A percentile compares a stretch with the other conserved stretches of the same genome.
Evolutionary conservation across 305 asterid genomes (phyloP).

Genomic region (Ilex paraguariensis): DNA sequence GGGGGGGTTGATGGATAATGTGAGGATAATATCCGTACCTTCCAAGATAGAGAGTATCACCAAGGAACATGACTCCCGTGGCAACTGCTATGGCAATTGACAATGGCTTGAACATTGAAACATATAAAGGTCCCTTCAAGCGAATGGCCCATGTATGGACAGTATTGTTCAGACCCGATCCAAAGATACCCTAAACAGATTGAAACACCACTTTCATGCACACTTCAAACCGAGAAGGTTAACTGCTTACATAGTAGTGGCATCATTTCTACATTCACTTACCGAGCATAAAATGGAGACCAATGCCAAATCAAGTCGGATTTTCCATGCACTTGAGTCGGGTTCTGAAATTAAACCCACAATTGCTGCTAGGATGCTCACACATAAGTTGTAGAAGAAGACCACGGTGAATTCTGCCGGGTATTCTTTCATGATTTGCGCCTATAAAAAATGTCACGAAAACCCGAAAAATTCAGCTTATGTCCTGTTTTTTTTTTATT

Average conservation of each 20-base stretch:
- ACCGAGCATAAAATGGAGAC: slow-evolving; percentile 73
- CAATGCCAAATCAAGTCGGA: slow-evolving; percentile 51
- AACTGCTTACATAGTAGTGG: not conserved
- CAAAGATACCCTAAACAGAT: slow-evolving; percentile 49
- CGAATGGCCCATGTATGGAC: slow-evolving; percentile 57
- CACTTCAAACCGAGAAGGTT: not conserved
- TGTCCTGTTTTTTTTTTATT: not conserved
- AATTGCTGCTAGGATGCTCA: slow-evolving; percentile 57
- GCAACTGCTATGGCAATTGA: slow-evolving; percentile 62
- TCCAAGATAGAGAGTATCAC: slow-evolving; percentile 67
- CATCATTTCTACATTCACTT: slow-evolving; percentile 15
- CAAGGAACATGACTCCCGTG: slow-evolving; percentile 60
- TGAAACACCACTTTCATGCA: not conserved
- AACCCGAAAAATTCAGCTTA: too few species aligned
- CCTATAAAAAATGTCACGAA: slow-evolving; percentile 19
- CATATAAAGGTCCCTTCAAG: slow-evolving; percentile 58
- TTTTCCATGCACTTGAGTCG: slow-evolving; percentile 48
- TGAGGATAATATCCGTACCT: slow-evolving; percentile 25
- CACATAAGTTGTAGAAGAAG: slow-evolving; percentile 71
- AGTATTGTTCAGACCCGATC: slow-evolving; percentile 42
- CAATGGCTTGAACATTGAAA: slow-evolving; percentile 65
- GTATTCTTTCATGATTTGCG: slow-evolving; percentile 76
- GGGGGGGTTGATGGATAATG: too few species aligned
- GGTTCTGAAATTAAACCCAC: slow-evolving; percentile 51
- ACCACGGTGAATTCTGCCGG: slow-evolving; percentile 69